These are phyloP conservation scores for Amyloporia xantha DNA, from an alignment of 768 basidiomycete species.

Conservation along the genomic window DNA sequence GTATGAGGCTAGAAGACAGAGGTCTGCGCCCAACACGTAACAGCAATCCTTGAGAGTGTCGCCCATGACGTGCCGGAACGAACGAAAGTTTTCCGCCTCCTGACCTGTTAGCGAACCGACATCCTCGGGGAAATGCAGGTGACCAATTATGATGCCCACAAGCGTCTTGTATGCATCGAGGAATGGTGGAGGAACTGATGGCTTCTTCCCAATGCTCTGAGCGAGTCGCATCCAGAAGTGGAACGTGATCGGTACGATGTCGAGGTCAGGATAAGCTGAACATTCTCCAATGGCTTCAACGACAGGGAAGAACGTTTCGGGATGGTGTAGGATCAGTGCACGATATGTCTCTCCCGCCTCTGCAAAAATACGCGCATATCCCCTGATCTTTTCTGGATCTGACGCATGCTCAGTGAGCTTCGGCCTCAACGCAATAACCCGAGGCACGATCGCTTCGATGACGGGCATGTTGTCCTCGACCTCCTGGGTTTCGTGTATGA, in stretches of 20 bases:
- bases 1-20: slow-evolving; percentile 76
- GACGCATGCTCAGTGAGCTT: slow-evolving; percentile 54
- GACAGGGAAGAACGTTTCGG: slow-evolving; percentile 89
- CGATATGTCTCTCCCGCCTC: slow-evolving; percentile 98
- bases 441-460: slow-evolving; percentile 83
- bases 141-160: slow-evolving; percentile 79
- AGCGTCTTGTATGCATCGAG: slow-evolving; percentile 77
- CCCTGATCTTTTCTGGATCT: slow-evolving; percentile 84
- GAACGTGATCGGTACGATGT: slow-evolving; percentile 96
- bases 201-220: slow-evolving; percentile 76
- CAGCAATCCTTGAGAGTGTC: slow-evolving; percentile 99
- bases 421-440: slow-evolving; percentile 68
- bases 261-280: slow-evolving; percentile 87
- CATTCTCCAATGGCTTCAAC: slow-evolving; percentile 93
- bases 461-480: slow-evolving; percentile 88
- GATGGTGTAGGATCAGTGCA: slow-evolving; percentile 78
- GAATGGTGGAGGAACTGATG: slow-evolving; percentile 69
- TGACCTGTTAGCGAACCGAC: slow-evolving; percentile 57
- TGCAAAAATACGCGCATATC: slow-evolving; percentile 87
- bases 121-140: slow-evolving; percentile 88
- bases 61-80: slow-evolving; percentile 97
- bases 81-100: slow-evolving; percentile 90
- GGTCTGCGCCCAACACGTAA: slow-evolving; percentile 81
- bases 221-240: slow-evolving; percentile 98
- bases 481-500: slow-evolving; percentile 98